Conservation (phyloP, 2,329 filamentous ascomycete species). For the Elsinoe fawcettii region DNA sequence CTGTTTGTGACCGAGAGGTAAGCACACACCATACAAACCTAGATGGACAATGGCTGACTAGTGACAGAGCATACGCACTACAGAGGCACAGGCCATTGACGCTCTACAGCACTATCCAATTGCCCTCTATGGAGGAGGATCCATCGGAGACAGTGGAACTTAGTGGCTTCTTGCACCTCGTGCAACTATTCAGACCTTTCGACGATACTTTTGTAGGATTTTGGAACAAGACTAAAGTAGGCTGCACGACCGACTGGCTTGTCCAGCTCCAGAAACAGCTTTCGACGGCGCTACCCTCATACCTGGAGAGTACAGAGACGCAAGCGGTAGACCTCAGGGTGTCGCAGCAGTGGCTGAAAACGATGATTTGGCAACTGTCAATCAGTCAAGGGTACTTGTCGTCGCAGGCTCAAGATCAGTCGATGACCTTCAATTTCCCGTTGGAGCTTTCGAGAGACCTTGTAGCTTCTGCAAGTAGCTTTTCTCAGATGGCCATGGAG, state of each 20-base stretch:
- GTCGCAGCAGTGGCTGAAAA: conserved; percentile 62
- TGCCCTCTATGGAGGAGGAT: conserved; percentile 44
- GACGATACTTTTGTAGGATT: conserved; percentile 56
- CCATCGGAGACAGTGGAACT: conserved; percentile 49
- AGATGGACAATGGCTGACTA: background rate
- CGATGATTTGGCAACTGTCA: conserved; percentile 65
- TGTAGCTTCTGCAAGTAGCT: conserved; percentile 57
- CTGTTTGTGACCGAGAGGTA: conserved; percentile 56
- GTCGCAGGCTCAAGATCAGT: conserved; percentile 46
- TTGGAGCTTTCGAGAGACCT: conserved; percentile 55
- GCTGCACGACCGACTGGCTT: conserved; percentile 41
- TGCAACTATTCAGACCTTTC: conserved; percentile 54
- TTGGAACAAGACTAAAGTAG: conserved; percentile 52
- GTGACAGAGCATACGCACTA: conserved; percentile 54
- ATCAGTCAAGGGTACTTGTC: conserved; percentile 59
- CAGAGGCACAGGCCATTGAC: conserved; percentile 57
- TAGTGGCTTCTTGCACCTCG: conserved; percentile 52
- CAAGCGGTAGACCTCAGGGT: conserved; percentile 62
- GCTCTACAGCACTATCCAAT: conserved; percentile 51
- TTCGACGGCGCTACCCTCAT: conserved; percentile 46
- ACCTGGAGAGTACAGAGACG: conserved; percentile 54
- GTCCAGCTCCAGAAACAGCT: conserved; percentile 44
- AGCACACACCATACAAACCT: background rate
- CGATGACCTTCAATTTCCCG: conserved; percentile 55
- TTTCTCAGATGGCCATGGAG: conserved; percentile 66